These are phyloP conservation scores for Rubia peregrina DNA, from an alignment of 305 asterid species.

Conservation along the genomic window DNA sequence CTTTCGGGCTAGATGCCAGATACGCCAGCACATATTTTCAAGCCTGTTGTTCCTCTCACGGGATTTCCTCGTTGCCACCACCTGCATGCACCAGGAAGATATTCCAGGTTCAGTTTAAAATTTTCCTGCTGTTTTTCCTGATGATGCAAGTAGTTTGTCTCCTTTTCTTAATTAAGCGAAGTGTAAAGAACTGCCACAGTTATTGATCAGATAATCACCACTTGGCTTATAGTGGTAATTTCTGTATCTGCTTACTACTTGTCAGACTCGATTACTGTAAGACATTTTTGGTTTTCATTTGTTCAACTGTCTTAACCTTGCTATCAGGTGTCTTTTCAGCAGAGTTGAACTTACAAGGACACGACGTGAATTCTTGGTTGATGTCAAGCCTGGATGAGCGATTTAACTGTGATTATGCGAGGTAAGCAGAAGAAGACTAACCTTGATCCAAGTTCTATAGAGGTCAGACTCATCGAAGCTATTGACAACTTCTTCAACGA, in stretches of 20 bases:
- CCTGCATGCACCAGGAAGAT: constrained; percentile 23
- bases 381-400: background rate
- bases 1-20: constrained; percentile 69
- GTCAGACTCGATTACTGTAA: background rate
- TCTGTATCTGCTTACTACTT: background rate
- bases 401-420: background rate
- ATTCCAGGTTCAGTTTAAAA: background rate
- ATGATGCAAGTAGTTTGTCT: background rate
- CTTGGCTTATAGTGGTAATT: background rate
- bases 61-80: constrained; percentile 58
- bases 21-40: constrained; percentile 79
- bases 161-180: background rate
- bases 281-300: too few relatives aligned
- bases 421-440: constrained; percentile 1
- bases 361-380: background rate
- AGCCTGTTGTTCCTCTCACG: constrained; percentile 55
- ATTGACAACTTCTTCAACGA: constrained; percentile 59
- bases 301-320: too few relatives aligned
- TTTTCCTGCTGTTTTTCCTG: background rate
- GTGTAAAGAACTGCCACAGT: background rate
- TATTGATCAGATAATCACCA: background rate
- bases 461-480: constrained; percentile 65
- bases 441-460: constrained; percentile 63
- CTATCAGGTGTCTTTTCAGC: too few relatives aligned
- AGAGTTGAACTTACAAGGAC: too few relatives aligned